Conservation (phyloP, 148 eudicot genomes). For the Arbutus unedo region DNA sequence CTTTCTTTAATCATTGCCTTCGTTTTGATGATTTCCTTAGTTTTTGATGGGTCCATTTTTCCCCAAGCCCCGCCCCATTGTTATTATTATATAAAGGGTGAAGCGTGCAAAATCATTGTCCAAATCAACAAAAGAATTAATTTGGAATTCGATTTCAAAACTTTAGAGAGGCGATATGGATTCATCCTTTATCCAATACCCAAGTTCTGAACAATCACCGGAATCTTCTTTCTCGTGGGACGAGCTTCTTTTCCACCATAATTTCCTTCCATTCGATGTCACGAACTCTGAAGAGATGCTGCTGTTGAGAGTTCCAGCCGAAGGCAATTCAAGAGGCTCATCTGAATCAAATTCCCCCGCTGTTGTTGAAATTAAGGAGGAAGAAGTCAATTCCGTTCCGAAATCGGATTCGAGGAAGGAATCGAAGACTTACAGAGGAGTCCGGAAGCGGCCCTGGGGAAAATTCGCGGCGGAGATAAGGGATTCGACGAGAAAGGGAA, state of each 20-base stretch:
- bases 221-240: not conserved
- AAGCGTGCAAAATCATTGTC: too few relatives aligned
- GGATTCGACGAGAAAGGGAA: constrained; percentile 55
- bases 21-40: too few relatives aligned
- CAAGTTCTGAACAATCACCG: not conserved
- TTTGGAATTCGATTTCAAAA: not conserved
- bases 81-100: too few relatives aligned
- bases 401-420: not conserved
- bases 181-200: too few relatives aligned
- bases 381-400: constrained; percentile 7
- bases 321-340: not conserved
- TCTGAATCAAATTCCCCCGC: not conserved
- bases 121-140: not conserved
- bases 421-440: constrained; percentile 43
- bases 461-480: constrained; percentile 67
- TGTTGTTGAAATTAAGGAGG: not conserved
- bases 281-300: constrained; percentile 45
- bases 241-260: constrained; percentile 2
- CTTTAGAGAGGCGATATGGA: not conserved
- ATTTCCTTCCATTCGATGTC: constrained; percentile 31
- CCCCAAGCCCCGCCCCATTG: too few relatives aligned
- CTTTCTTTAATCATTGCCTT: not conserved
- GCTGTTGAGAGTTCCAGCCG: constrained; percentile 36
- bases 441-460: constrained; percentile 63
- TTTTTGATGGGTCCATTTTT: too few relatives aligned